phyloP scores from a whole-genome alignment of 257 asterid species.

The Catharanthus roseus region DNA sequence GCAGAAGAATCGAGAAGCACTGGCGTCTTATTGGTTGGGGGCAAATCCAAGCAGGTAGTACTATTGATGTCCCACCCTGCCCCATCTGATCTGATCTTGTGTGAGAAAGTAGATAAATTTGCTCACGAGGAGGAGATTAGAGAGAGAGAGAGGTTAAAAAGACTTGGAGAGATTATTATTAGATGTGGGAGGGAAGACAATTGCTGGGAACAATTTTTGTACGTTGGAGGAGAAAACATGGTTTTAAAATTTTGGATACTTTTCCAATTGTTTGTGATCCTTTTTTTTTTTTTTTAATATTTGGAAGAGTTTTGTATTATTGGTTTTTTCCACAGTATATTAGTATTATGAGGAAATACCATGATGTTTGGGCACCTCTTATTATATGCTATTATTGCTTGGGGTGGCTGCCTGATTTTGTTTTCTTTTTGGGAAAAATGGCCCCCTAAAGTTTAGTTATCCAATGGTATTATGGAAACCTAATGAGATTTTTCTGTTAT shows the following conservation, averaged over 20 bases:
- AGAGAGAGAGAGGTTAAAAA: background rate
- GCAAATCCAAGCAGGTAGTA: conserved; percentile 84
- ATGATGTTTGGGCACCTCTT: no score
- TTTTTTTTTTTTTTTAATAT: background rate
- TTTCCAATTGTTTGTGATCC: conserved; percentile 6
- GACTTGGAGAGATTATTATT: conserved; percentile 4
- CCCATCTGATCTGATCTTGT: no score
- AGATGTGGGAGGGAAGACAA: conserved; percentile 53
- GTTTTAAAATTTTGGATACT: conserved; percentile 22
- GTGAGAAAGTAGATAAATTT: background rate
- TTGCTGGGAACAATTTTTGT: conserved; percentile 54
- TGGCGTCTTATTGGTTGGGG: conserved; percentile 99
- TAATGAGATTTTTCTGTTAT: no score
- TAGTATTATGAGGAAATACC: no score
- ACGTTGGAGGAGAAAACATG: conserved; percentile 45
- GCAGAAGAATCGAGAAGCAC: conserved; percentile 95
- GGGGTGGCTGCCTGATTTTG: no score
- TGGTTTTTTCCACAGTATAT: background rate
- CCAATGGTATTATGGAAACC: no score
- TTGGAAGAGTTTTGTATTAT: conserved; percentile 14
- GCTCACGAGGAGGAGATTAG: background rate
- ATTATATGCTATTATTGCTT: no score
- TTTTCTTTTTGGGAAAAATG: no score
- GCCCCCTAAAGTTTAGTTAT: no score
- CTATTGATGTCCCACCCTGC: conserved; percentile 86